Evolutionary conservation across 148 eudicot species (phyloP), one percentile per base, ranked within the genome.

Genomic region (Hydrangea macrophylla): DNA sequence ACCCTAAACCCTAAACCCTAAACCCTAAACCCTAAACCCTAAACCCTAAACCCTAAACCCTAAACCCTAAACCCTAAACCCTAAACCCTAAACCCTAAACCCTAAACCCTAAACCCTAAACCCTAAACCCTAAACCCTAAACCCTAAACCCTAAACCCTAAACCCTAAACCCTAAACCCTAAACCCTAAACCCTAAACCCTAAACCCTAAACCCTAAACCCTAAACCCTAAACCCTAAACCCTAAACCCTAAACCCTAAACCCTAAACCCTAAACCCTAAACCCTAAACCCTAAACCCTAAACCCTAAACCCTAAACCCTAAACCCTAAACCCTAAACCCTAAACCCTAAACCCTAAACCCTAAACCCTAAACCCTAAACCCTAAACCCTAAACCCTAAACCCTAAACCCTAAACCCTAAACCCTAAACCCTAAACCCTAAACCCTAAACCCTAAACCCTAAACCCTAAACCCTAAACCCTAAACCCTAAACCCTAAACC

Each of bases 1-100:
- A 61, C 67, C 78, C 68, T 36, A 60, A 74, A 61, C 72, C 78
- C 68, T 61, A 74, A 74, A 61, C 78, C 78, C 68, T 61, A 74
- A 74, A 54, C 78, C 78, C 67, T 60, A 74, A 68, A 72, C 78
- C 67, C 51, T 68, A 74, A 60, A 72, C 78, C 68, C 54, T 65
- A 73, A 65, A 66, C 76, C 66, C 27, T 58, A 69, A 42, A 54
- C 72, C 57, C 17, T 67, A 74, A 60, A 72, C 77, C 72, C 60
- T 67, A 74, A 60, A 72, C 77, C 65, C 50, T 67, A n/a, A 68
- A 57, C 45, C 72, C 72, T 55, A 37, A 68, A 68, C 57, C 73
- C 72, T 55, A 39, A 68, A 61, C 57, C 68, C 77, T 53, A n/a
- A 68, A 68, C 33, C 73, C 72, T 37, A 23, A 68, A 60, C 25